Evolutionary conservation across 1,139 yeast species (phyloP).

Genomic region (Sugiyamaella novakii): DNA sequence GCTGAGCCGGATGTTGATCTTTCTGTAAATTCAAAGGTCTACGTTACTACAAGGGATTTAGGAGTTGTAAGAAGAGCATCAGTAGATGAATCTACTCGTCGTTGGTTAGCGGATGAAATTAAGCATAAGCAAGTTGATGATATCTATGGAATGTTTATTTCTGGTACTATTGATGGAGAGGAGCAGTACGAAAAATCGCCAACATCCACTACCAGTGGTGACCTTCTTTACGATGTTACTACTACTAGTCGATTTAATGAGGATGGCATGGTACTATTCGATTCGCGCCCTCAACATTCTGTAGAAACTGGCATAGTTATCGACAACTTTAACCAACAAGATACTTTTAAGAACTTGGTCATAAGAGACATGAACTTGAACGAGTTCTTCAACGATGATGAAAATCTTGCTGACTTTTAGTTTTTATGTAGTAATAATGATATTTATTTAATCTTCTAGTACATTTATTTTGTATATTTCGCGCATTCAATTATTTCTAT

Average conservation of each 20-base stretch:
- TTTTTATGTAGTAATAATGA: too few relatives aligned
- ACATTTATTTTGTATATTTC: background rate
- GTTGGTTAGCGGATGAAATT: constrained; percentile 34
- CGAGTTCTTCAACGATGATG: constrained; percentile 27
- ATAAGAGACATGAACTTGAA: constrained; percentile 33
- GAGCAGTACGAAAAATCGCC: constrained; percentile 4
- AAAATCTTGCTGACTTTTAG: too few relatives aligned
- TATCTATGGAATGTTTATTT: constrained; percentile 33
- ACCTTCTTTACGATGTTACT: background rate
- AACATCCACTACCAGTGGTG: constrained; percentile 1
- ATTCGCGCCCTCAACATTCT: background rate
- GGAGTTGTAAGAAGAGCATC: constrained; percentile 35
- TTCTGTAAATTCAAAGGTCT: constrained; percentile 29
- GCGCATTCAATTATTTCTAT: constrained; percentile 2
- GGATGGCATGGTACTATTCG: constrained; percentile 11
- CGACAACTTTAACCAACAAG: constrained; percentile 12
- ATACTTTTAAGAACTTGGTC: constrained; percentile 29
- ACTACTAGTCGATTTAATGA: constrained; percentile 2
- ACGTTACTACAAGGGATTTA: constrained; percentile 31
- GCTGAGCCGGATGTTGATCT: constrained; percentile 38
- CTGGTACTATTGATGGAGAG: constrained; percentile 31
- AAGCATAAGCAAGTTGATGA: constrained; percentile 29
- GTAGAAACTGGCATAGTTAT: background rate
- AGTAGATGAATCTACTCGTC: constrained; percentile 33
- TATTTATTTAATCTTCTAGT: background rate